Evolutionary conservation across 2,329 filamentous ascomycete genomes (phyloP).

Genomic region (Fonsecaea multimorphosa): DNA sequence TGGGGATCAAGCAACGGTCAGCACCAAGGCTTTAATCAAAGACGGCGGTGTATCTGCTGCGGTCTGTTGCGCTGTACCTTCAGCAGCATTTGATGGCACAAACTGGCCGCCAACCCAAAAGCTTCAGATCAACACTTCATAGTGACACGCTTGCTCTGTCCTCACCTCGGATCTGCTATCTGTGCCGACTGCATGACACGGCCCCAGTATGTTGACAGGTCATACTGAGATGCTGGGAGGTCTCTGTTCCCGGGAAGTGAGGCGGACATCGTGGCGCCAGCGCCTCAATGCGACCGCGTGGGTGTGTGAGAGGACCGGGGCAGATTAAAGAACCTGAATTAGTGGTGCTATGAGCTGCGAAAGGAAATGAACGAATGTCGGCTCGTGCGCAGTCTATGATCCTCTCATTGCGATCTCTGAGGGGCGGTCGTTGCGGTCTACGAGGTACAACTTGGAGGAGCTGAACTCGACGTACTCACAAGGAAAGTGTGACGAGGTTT

Average conservation of each 20-base stretch:
- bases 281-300: conserved; percentile 12
- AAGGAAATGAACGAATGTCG: neutral
- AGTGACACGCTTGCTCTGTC: conserved; percentile 17
- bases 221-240: conserved; percentile 88
- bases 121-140: conserved; percentile 6
- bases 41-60: conserved; percentile 10
- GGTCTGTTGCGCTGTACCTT: conserved; percentile 33
- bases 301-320: neutral
- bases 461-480: neutral
- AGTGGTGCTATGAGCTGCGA: neutral
- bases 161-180: conserved; percentile 94
- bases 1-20: conserved; percentile 49
- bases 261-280: conserved; percentile 59
- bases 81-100: conserved; percentile 17
- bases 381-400: neutral
- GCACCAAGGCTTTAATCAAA: neutral
- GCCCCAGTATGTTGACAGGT: conserved; percentile 92
- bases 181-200: conserved; percentile 87
- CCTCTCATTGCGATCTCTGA: neutral
- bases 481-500: conserved; percentile 14
- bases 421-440: neutral
- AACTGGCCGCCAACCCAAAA: conserved; percentile 2
- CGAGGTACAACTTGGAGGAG: neutral
- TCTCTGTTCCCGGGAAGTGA: conserved; percentile 73
- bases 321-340: neutral